Evolutionary conservation across 768 basidiomycete genomes (phyloP).

Genomic region (Trametes cinnabarina): DNA sequence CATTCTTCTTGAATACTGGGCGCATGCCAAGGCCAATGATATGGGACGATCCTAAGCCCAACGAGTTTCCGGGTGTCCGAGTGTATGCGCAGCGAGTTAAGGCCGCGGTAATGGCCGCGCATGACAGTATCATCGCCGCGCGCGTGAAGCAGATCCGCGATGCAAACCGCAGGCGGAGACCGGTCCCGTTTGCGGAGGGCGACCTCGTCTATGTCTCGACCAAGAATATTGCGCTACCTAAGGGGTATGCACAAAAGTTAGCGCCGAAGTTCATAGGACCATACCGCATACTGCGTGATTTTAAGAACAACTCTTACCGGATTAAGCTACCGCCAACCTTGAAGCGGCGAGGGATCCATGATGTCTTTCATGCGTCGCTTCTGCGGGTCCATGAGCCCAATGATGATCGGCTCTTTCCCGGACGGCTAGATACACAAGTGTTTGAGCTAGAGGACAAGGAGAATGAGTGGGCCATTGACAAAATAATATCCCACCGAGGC

Average conservation of each 20-base stretch:
- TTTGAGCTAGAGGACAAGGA: conserved; percentile 21
- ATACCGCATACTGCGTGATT: conserved; percentile 27
- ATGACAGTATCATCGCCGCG: conserved; percentile 38
- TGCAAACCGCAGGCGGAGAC: conserved; percentile 27
- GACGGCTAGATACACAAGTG: conserved; percentile 26
- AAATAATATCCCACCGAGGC: conserved; percentile 29
- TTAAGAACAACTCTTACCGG: conserved; percentile 26
- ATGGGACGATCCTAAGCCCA: conserved; percentile 23
- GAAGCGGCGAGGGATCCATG: conserved; percentile 28
- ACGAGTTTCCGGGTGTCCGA: conserved; percentile 26
- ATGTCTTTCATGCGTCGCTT: conserved; percentile 36
- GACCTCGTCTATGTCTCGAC: conserved; percentile 39
- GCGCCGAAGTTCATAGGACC: conserved; percentile 41
- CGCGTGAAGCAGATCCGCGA: conserved; percentile 31
- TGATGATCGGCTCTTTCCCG: conserved; percentile 39
- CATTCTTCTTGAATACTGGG: conserved; percentile 29
- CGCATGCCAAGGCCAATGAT: conserved; percentile 26
- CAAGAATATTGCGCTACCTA: conserved; percentile 35
- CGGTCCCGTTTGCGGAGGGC: conserved; percentile 23
- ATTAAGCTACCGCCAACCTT: conserved; percentile 33
- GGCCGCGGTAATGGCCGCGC: conserved; percentile 30
- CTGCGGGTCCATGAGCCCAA: conserved; percentile 31
- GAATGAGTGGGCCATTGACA: conserved; percentile 29
- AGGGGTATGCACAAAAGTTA: conserved; percentile 34
- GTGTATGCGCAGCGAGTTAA: conserved; percentile 27